A percentile compares a stretch with the other conserved stretches of the same genome.
phyloP scores from a whole-genome alignment of 345 rosid genomes.

The Murraya paniculata region DNA sequence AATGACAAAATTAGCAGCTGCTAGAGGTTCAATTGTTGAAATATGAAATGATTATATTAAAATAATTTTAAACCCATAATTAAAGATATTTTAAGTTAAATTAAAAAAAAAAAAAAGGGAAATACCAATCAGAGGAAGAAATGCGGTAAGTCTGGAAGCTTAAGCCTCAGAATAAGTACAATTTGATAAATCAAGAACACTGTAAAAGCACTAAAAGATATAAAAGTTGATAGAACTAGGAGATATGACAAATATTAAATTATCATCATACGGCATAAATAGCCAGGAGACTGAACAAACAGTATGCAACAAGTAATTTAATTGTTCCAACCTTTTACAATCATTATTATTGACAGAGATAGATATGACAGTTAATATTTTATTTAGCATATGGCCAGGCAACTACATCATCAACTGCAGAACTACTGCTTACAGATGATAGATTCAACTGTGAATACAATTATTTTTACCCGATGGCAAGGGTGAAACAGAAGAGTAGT shows the following conservation, averaged over 20 bases:
- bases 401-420: neutral
- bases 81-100: neutral
- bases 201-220: neutral
- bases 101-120: neutral
- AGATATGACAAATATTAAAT: neutral
- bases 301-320: neutral
- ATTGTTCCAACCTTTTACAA: neutral
- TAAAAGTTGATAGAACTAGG: neutral
- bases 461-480: neutral
- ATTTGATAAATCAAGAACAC: neutral
- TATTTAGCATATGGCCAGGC: neutral
- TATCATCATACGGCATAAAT: neutral
- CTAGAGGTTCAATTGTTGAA: neutral
- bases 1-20: neutral
- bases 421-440: neutral
- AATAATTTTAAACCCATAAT: neutral
- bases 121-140: neutral
- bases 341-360: neutral
- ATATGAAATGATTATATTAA: neutral
- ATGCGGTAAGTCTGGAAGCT: neutral
- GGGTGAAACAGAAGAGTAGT: neutral
- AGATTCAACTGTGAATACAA: neutral
- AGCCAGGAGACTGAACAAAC: neutral
- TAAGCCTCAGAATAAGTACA: neutral
- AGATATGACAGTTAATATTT: neutral